These are phyloP conservation scores for Geotrichum histeridarum DNA, from an alignment of 1,139 yeast genomes.

Conservation along the genomic window DNA sequence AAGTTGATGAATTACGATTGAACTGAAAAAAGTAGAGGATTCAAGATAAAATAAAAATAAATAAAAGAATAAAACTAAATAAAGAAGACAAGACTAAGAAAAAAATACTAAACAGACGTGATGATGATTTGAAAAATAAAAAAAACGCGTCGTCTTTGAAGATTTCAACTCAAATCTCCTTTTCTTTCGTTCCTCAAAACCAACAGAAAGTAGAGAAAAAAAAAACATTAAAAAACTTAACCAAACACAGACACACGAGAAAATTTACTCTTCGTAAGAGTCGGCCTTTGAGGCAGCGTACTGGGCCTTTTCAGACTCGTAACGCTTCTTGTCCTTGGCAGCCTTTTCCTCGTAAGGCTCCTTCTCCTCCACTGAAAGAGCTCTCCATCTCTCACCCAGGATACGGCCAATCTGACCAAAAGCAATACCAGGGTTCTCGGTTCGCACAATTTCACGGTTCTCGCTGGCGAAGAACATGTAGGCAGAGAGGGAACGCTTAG, in stretches of 20 bases:
- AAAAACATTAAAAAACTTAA: neutral
- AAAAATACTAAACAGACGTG: neutral
- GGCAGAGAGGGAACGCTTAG: slow-evolving; percentile 96
- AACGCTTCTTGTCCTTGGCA: slow-evolving; percentile 92
- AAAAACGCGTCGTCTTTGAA: no score
- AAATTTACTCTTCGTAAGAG: slow-evolving; percentile 30
- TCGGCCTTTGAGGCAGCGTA: slow-evolving; percentile 42
- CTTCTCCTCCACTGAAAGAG: slow-evolving; percentile 73
- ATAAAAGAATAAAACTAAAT: neutral
- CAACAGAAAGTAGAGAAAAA: neutral
- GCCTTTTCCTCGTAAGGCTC: slow-evolving; percentile 89
- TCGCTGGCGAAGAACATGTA: slow-evolving; percentile 98
- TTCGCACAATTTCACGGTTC: slow-evolving; percentile 89
- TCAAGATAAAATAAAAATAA: neutral
- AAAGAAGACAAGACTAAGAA: no score
- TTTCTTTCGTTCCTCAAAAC: no score
- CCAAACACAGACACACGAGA: neutral
- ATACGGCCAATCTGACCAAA: slow-evolving; percentile 56
- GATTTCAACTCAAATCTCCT: neutral
- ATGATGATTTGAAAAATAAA: neutral
- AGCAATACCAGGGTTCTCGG: slow-evolving; percentile 89
- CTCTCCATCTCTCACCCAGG: slow-evolving; percentile 96
- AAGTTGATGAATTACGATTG: no score
- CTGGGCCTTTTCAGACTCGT: slow-evolving; percentile 91
- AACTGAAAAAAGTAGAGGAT: neutral